Base-by-base conservation (phyloP, 1,139 yeast genomes). In the Suhomyces taliae region DNA sequence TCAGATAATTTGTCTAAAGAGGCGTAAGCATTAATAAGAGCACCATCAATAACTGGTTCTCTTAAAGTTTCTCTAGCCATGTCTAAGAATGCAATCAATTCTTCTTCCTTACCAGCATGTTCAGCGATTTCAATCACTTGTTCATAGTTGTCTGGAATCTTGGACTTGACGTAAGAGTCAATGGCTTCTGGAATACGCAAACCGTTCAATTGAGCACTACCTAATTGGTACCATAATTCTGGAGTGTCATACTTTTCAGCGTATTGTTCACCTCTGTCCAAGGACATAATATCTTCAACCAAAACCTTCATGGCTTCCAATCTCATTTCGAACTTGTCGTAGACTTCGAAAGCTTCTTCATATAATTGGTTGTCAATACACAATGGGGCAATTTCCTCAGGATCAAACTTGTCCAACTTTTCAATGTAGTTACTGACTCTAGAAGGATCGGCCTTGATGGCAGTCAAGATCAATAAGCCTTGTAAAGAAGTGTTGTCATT, bases 21-120 rank as follows among this genome's bases (percentile, higher is more conserved):
- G 39, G 99, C 98, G 64, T 88, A 90, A 48, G 95, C 84, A 62
- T 90, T 77, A 59, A 95, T 84, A 55, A 95, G 76, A 48, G 96
- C 95, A 55, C 96, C 96, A 70, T 93, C 99, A 64, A 95, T 85
- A 56, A 80, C 76, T 47, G 97, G 91, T 70, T 95, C 99, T 64
- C 97, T 87, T 63, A 90, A 78, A 24, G 90, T 79, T 66, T 86
- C 83, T 72, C 99, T 86, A n/a, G 99, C 97, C 96, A 91, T 90
- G 55, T 82, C 79, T 71, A 93, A 80, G 72, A 82, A 93, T 56
- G 89, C 83, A 59, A 93, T 77, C 58, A 95, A 83, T 66, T 93
- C 99, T 62, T 91, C 97, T 65, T 85, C 96, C 66, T 91, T 93
- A 54, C 97, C 98, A 37, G 97, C 96, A 62, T 89, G 95, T 62